phyloP scores from a whole-genome alignment of 164 flowering plant species.

The Nymphaea thermarum region DNA sequence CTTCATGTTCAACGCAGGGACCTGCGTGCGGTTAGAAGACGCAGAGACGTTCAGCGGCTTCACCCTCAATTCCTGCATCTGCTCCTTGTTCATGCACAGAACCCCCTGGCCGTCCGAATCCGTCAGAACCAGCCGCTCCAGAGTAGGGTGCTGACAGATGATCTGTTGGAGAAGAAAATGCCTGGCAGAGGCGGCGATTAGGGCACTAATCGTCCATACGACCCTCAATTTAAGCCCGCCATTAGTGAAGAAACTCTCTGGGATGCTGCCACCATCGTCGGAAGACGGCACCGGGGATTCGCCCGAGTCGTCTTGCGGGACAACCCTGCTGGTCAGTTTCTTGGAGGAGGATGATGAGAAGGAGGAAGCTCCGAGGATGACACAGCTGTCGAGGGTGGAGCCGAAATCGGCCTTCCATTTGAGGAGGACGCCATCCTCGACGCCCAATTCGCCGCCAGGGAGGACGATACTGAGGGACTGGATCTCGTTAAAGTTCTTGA shows the following conservation, averaged over 20 bases:
- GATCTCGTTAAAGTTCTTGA: slow-evolving; percentile 74
- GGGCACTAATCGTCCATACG: slow-evolving; percentile 85
- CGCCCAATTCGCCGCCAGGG: slow-evolving; percentile 85
- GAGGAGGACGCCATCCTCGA: slow-evolving; percentile 74
- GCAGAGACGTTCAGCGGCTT: slow-evolving; percentile 79
- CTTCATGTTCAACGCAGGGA: slow-evolving; percentile 79
- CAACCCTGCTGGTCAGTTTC: not conserved
- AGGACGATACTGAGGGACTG: slow-evolving; percentile 63
- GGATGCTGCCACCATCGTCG: slow-evolving; percentile 81
- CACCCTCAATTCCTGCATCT: slow-evolving; percentile 77
- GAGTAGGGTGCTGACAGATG: slow-evolving; percentile 63
- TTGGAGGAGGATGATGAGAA: slow-evolving; percentile 10
- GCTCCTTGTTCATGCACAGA: slow-evolving; percentile 71
- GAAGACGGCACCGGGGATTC: slow-evolving; percentile 1
- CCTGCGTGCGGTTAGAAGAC: slow-evolving; percentile 74
- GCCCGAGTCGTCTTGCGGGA: not conserved
- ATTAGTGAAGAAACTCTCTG: slow-evolving; percentile 84
- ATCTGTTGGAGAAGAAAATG: slow-evolving; percentile 82
- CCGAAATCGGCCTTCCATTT: slow-evolving; percentile 95
- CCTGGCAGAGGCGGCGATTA: slow-evolving; percentile 82
- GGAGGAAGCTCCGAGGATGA: slow-evolving; percentile 76
- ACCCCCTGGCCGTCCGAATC: slow-evolving; percentile 92
- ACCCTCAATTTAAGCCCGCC: slow-evolving; percentile 81
- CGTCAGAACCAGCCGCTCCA: slow-evolving; percentile 57
- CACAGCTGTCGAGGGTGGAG: slow-evolving; percentile 75